These are phyloP conservation scores for Moesziomyces antarcticus DNA, from an alignment of 1,284 basidiomycete genomes.

Conservation along the genomic window DNA sequence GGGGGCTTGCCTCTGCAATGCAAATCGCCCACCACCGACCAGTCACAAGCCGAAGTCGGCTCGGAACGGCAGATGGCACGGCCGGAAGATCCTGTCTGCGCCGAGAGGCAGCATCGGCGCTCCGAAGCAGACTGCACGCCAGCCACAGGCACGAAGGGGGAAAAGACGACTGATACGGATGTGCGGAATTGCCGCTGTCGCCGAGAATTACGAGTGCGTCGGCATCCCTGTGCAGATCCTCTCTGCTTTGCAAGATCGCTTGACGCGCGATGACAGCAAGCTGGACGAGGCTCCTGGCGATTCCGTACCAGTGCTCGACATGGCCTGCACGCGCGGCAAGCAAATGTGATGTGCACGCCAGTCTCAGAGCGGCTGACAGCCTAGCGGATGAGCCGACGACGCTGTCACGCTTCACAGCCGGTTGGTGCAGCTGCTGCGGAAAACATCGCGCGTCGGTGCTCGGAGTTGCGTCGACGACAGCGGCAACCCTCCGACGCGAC, in stretches of 20 bases:
- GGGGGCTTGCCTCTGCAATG: too few species aligned
- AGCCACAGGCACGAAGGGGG: not conserved
- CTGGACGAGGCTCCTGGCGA: not conserved
- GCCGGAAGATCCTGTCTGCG: too few species aligned
- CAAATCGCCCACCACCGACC: not conserved
- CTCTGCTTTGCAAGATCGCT: not conserved
- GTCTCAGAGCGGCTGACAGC: not conserved
- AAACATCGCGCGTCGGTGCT: not conserved
- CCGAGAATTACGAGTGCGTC: not conserved
- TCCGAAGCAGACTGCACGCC: not conserved
- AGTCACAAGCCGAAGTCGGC: not conserved
- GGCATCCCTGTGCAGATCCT: not conserved
- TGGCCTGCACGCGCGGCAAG: too few species aligned
- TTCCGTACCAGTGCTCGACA: too few species aligned
- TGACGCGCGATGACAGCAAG: not conserved
- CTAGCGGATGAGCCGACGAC: too few species aligned
- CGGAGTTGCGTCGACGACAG: not conserved
- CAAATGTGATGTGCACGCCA: too few species aligned
- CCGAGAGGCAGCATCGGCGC: not conserved
- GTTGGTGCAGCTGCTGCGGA: not conserved
- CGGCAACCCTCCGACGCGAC: not conserved
- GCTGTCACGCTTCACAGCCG: not conserved
- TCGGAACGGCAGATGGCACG: not conserved
- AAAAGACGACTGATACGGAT: not conserved
- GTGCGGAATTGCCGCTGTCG: not conserved